Percentiles rank a stretch among this genome's conserved stretches.
Evolutionary conservation across 306 rosid species (phyloP).

Genomic region (Quercus agrifolia): DNA sequence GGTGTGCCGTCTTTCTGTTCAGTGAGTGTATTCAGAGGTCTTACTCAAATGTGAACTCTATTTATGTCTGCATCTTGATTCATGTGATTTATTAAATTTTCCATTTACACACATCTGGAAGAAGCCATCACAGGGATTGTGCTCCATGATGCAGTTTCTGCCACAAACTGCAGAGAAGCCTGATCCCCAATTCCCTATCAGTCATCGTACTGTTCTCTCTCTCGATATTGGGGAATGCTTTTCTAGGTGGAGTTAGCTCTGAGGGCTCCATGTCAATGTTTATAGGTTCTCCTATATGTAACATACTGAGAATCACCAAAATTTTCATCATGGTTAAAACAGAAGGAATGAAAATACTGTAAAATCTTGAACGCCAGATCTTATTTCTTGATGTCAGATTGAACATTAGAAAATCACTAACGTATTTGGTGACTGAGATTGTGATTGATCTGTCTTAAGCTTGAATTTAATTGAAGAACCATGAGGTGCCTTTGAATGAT

Average conservation of each 20-base stretch:
- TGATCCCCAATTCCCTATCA: not conserved
- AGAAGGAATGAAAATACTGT: not conserved
- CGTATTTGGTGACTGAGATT: not conserved
- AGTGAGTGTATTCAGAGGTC: not conserved
- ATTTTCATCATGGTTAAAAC: not conserved
- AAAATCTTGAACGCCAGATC: not conserved
- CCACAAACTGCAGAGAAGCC: not conserved
- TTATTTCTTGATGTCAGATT: not conserved
- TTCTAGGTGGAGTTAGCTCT: not conserved
- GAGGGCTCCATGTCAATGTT: not conserved
- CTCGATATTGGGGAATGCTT: not conserved
- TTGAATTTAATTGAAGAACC: not conserved
- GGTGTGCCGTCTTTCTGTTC: slow-evolving; percentile 38
- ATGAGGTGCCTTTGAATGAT: not conserved
- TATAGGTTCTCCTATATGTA: not conserved
- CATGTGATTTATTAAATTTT: not conserved
- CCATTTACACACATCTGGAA: not conserved
- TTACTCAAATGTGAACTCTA: not conserved
- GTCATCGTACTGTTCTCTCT: not conserved
- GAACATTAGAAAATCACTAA: not conserved
- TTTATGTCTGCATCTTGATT: not conserved
- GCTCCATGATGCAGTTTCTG: not conserved
- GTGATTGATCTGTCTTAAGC: not conserved
- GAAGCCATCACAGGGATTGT: not conserved
- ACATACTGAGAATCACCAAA: not conserved